Evolutionary conservation across 768 basidiomycete species (phyloP).

Genomic region (Melanogaster broomeanus): DNA sequence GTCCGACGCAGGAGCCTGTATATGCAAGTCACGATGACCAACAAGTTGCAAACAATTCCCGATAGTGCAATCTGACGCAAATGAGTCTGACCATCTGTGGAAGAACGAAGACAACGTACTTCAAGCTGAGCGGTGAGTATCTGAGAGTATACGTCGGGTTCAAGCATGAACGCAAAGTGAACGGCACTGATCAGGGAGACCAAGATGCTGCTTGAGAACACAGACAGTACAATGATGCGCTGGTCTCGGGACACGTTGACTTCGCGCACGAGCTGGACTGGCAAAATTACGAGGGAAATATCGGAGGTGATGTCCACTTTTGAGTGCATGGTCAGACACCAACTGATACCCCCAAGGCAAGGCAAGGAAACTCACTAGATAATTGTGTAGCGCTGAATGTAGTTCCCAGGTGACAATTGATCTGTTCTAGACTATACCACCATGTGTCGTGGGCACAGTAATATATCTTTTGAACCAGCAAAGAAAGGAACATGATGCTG

Average conservation of each 20-base stretch:
- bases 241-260: slow-evolving; percentile 6
- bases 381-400: background rate
- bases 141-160: slow-evolving; percentile 1
- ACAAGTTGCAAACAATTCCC: slow-evolving; percentile 6
- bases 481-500: background rate
- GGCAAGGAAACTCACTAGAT: slow-evolving; percentile 1
- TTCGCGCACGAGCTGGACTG: slow-evolving; percentile 4
- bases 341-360: background rate
- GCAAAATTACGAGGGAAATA: slow-evolving; percentile 1
- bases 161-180: slow-evolving; percentile 6
- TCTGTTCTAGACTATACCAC: background rate
- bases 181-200: slow-evolving; percentile 6
- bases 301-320: slow-evolving; percentile 7
- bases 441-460: slow-evolving; percentile 3
- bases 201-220: slow-evolving; percentile 9
- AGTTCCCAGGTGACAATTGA: slow-evolving; percentile 4
- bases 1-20: slow-evolving; percentile 4
- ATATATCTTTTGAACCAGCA: slow-evolving; percentile 7
- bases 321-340: background rate
- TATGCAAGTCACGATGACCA: slow-evolving; percentile 3
- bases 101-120: background rate
- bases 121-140: slow-evolving; percentile 8
- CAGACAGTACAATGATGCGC: slow-evolving; percentile 5
- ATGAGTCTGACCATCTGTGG: background rate
- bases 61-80: slow-evolving; percentile 3